phyloP scores from a whole-genome alignment of 768 basidiomycete species.

The Auricularia auricula-judae region DNA sequence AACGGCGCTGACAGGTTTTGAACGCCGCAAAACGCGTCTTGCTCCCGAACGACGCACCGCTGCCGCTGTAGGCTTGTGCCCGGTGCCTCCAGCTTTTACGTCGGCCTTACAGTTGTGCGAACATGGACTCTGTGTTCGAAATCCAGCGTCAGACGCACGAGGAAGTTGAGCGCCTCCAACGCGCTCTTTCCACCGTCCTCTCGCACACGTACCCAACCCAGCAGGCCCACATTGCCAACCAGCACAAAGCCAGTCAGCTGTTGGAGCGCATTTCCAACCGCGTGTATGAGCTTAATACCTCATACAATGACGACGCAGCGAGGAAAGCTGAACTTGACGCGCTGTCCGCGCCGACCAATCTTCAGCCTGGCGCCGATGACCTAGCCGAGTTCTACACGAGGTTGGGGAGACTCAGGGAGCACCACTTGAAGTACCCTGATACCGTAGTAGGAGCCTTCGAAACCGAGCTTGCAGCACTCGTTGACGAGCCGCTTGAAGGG shows the following conservation, averaged over 20 bases:
- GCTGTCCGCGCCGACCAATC: slow-evolving; percentile 38
- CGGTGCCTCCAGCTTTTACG: too few species aligned
- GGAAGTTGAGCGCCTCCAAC: slow-evolving; percentile 87
- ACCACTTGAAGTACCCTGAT: slow-evolving; percentile 94
- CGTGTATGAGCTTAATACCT: slow-evolving; percentile 48
- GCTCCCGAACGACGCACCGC: too few species aligned
- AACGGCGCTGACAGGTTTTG: too few species aligned
- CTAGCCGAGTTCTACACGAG: slow-evolving; percentile 92
- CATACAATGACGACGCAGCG: slow-evolving; percentile 69
- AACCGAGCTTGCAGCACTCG: slow-evolving; percentile 67
- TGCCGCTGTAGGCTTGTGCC: too few species aligned
- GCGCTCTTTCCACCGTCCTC: slow-evolving; percentile 74
- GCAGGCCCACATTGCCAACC: slow-evolving; percentile 55
- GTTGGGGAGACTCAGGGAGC: slow-evolving; percentile 92
- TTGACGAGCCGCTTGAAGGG: slow-evolving; percentile 59
- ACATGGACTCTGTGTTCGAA: slow-evolving; percentile 90
- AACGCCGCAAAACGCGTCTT: too few species aligned
- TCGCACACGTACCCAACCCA: slow-evolving; percentile 55
- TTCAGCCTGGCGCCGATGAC: slow-evolving; percentile 37
- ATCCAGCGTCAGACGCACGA: slow-evolving; percentile 93
- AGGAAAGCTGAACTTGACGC: slow-evolving; percentile 56
- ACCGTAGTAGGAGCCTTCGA: slow-evolving; percentile 71
- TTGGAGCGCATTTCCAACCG: slow-evolving; percentile 72
- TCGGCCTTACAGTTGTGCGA: too few species aligned
- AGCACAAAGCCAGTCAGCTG: slow-evolving; percentile 87